Conservation (phyloP, 2,329 filamentous ascomycete genomes). For the Colletotrichum sp. region DNA sequence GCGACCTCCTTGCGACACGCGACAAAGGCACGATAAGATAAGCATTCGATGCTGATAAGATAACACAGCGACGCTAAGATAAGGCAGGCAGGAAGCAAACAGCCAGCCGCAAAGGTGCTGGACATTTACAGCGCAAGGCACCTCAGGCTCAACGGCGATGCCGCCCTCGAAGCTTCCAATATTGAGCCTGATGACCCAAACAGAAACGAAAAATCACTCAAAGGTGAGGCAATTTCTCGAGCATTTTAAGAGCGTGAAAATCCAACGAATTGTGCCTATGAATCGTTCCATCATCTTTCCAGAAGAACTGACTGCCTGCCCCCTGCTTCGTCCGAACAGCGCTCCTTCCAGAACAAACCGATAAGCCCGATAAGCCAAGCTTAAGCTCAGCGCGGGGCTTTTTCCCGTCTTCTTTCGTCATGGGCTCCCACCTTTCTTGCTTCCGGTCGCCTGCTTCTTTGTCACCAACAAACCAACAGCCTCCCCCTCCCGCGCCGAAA, state of each 20-base stretch:
- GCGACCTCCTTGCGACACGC: not conserved
- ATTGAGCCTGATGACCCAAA: not conserved
- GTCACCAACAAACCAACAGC: not conserved
- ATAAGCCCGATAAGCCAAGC: slow-evolving; percentile 1
- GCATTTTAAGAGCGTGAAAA: not conserved
- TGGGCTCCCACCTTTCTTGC: not conserved
- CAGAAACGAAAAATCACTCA: not conserved
- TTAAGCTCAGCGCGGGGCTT: slow-evolving; percentile 5
- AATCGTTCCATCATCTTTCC: not conserved
- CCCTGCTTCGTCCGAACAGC: not conserved
- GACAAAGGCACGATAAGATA: slow-evolving; percentile 13
- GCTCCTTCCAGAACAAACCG: not conserved
- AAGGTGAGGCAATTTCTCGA: not conserved
- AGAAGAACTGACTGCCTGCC: not conserved
- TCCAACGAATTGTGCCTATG: not conserved
- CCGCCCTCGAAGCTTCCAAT: not conserved
- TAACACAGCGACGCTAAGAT: not conserved
- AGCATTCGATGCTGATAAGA: not conserved
- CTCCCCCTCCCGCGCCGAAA: not conserved
- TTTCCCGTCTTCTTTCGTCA: slow-evolving; percentile 6
- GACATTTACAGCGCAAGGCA: not conserved
- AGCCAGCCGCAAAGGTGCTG: not conserved
- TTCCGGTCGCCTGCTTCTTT: not conserved
- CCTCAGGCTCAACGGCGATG: not conserved
- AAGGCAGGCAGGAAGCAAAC: not conserved